Percentiles rank a stretch among this genome's conserved stretches.
Evolutionary conservation across 805 yeast species (phyloP).

Genomic region (Kodamaea hsintzibuensis): DNA sequence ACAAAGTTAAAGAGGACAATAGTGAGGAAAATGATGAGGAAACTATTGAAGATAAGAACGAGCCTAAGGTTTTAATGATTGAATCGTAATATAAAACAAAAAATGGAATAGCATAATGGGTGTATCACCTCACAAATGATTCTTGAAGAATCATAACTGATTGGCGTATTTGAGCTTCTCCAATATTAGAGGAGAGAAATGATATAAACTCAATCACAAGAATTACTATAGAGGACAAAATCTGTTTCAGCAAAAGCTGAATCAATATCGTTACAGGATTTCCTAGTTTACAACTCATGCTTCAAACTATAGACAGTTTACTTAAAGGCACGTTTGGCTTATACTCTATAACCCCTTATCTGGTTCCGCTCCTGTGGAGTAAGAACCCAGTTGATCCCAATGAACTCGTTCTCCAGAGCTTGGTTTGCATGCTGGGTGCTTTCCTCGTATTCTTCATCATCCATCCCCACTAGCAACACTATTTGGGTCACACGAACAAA

Average conservation of each 20-base stretch:
- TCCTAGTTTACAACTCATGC: too few species aligned
- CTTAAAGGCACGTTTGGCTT: slow-evolving; percentile 7
- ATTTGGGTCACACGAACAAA: slow-evolving; percentile 84
- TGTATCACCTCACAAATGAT: too few species aligned
- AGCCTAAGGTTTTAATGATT: not conserved
- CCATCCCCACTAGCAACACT: slow-evolving; percentile 78
- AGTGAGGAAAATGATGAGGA: not conserved
- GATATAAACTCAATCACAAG: too few species aligned
- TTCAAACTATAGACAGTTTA: not conserved
- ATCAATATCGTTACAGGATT: too few species aligned
- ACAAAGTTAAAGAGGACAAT: slow-evolving; percentile 35
- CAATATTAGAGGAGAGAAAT: too few species aligned
- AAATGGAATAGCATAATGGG: too few species aligned
- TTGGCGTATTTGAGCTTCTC: too few species aligned
- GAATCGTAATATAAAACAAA: too few species aligned
- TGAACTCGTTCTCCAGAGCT: slow-evolving; percentile 25
- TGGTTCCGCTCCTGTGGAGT: slow-evolving; percentile 72
- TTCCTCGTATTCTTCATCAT: slow-evolving; percentile 55
- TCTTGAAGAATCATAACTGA: too few species aligned
- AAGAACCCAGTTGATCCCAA: slow-evolving; percentile 64
- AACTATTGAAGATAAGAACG: not conserved
- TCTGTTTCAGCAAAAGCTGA: too few species aligned
- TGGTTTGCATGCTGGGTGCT: slow-evolving; percentile 24
- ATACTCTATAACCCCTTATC: slow-evolving; percentile 59
- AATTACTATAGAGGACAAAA: too few species aligned